Percentiles rank a stretch among this genome's conserved stretches.
Evolutionary conservation across 441 rosid species (phyloP).

Genomic region (Cnidoscolus chayamansa): DNA sequence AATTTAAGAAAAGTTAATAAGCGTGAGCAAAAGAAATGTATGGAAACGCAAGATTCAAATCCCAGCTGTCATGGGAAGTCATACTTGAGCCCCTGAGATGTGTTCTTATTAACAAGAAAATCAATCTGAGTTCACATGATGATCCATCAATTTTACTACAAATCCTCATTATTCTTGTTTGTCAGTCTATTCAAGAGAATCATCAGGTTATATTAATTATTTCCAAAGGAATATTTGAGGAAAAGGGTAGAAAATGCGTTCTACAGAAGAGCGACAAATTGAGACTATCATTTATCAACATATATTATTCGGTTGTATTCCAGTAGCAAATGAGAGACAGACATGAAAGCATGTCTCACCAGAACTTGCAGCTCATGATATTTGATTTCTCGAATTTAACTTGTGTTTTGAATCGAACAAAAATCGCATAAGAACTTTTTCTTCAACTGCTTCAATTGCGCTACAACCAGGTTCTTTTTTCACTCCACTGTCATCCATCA

Average conservation of each 20-base stretch:
- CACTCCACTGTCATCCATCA: constrained; percentile 41
- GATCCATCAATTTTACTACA: no score
- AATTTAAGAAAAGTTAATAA: no score
- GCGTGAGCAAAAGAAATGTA: no score
- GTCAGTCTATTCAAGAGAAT: no score
- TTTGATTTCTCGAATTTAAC: constrained; percentile 23
- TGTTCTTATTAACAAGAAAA: no score
- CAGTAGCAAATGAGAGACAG: not conserved
- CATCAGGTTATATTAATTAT: no score
- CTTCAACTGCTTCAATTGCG: constrained; percentile 44
- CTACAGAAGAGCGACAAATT: not conserved
- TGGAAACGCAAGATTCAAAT: no score
- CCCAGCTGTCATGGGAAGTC: no score
- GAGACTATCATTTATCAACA: constrained; percentile 2
- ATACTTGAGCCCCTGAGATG: no score
- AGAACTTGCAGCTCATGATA: constrained; percentile 14
- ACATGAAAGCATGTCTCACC: constrained; percentile 19
- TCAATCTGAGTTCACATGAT: no score
- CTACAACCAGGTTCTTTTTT: constrained; percentile 57
- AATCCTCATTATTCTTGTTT: no score
- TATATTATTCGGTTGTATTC: not conserved
- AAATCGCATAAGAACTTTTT: constrained; percentile 36
- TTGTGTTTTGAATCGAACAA: constrained; percentile 33
- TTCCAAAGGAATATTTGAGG: not conserved
- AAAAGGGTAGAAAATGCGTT: not conserved